Conservation (phyloP, 257 asterid genomes). For the Ophiorrhiza pumila region DNA sequence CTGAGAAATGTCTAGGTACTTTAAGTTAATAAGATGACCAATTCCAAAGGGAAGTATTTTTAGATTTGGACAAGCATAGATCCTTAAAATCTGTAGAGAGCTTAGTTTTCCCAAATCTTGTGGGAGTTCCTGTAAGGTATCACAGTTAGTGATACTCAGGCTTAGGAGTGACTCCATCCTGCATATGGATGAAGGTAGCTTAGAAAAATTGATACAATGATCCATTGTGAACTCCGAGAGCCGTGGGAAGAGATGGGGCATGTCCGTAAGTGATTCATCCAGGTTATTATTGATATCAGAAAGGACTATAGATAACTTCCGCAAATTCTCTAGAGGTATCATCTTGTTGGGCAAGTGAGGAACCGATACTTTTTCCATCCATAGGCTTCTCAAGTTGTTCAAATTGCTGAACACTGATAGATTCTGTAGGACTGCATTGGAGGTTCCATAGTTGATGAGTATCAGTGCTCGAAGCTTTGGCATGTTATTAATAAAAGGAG, state of each 20-base stretch:
- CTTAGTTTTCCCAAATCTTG: conserved; percentile 49
- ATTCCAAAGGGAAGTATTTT: conserved; percentile 53
- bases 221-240: conserved; percentile 81
- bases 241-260: conserved; percentile 66
- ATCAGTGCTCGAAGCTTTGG: conserved; percentile 76
- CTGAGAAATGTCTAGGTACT: conserved; percentile 72
- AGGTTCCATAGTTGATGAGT: conserved; percentile 57
- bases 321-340: conserved; percentile 51
- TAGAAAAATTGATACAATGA: conserved; percentile 75
- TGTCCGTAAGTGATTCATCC: conserved; percentile 39
- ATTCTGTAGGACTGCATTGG: conserved; percentile 51
- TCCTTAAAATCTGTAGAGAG: conserved; percentile 50
- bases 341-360: conserved; percentile 63
- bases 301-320: conserved; percentile 64
- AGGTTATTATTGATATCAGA: conserved; percentile 54
- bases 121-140: conserved; percentile 64
- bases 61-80: conserved; percentile 72
- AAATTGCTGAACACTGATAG: conserved; percentile 55
- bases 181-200: conserved; percentile 56
- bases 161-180: conserved; percentile 56
- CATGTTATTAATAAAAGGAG: conserved; percentile 72
- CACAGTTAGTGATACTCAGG: conserved; percentile 82
- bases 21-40: conserved; percentile 43
- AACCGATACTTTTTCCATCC: conserved; percentile 67
- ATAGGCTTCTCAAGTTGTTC: conserved; percentile 72